Conservation (phyloP, 441 rosid species). For the Populus tomentosa region DNA sequence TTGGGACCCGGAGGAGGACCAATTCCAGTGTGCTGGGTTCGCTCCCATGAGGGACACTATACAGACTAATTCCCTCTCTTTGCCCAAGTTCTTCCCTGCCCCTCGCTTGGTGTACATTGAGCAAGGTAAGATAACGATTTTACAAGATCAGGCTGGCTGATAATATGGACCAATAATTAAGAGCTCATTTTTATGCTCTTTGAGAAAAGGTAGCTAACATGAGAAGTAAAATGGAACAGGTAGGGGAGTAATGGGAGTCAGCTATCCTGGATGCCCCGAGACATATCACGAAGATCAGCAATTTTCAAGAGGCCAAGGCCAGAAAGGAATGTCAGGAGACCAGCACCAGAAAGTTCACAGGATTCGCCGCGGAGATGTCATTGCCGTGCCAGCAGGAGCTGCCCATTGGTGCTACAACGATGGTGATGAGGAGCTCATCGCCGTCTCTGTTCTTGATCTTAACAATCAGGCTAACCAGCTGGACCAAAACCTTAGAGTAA, state of each 20-base stretch:
- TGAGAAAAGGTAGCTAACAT: neutral
- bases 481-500: conserved; percentile 30
- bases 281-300: conserved; percentile 22
- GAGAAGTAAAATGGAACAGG: conserved; percentile 19
- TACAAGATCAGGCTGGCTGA: neutral
- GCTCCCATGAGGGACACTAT: conserved; percentile 19
- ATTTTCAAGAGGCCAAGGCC: conserved; percentile 2
- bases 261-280: conserved; percentile 38
- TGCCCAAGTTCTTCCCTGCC: conserved; percentile 23
- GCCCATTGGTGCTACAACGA: conserved; percentile 42
- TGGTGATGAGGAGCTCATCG: conserved; percentile 26
- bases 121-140: conserved; percentile 12
- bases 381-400: conserved; percentile 34
- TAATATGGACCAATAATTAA: neutral
- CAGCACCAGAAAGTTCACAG: conserved; percentile 36
- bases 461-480: conserved; percentile 29
- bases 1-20: conserved; percentile 31
- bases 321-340: conserved; percentile 9
- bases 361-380: conserved; percentile 35
- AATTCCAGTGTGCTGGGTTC: conserved; percentile 33
- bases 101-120: conserved; percentile 27
- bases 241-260: conserved; percentile 20
- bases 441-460: conserved; percentile 27
- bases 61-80: conserved; percentile 21
- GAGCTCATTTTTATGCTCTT: neutral